These are phyloP conservation scores for Phascolomyces articulosus DNA, from an alignment of 371 early-diverging fungal species.

Conservation along the genomic window DNA sequence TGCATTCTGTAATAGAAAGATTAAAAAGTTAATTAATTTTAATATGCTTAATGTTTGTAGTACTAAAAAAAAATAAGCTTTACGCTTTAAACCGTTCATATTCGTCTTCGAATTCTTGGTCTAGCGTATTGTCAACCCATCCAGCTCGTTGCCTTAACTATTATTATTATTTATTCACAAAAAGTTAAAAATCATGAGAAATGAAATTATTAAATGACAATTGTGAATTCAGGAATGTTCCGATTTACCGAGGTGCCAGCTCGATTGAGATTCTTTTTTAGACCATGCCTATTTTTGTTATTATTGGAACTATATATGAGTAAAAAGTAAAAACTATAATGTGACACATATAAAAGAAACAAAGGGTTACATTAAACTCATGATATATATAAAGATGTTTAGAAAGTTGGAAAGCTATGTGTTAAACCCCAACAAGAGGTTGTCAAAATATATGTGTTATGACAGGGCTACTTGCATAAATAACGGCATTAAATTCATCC, in stretches of 20 bases:
- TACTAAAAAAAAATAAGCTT: slow-evolving; percentile 16
- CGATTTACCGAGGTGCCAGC: slow-evolving; percentile 75
- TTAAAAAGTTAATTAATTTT: not conserved
- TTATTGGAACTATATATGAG: no score
- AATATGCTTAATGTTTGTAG: not conserved
- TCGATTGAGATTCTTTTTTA: slow-evolving; percentile 77
- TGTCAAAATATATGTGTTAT: no score
- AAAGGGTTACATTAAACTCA: slow-evolving; percentile 48
- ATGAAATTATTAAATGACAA: no score
- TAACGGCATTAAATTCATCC: no score
- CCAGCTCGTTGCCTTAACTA: slow-evolving; percentile 72
- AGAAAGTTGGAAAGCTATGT: no score
- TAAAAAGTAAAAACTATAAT: slow-evolving; percentile 13
- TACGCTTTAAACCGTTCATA: slow-evolving; percentile 76
- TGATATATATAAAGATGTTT: slow-evolving; percentile 14
- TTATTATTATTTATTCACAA: not conserved
- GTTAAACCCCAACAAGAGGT: no score
- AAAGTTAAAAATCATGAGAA: not conserved
- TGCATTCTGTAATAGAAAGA: slow-evolving; percentile 73
- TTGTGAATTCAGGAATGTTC: no score
- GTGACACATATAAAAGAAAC: not conserved
- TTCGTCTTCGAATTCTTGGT: slow-evolving; percentile 84
- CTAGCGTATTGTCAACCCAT: slow-evolving; percentile 71
- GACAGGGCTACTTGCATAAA: no score
- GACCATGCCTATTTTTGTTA: slow-evolving; percentile 76